Evolutionary conservation across 1,139 yeast species (phyloP).

Genomic region (Ogataea hybrid): DNA sequence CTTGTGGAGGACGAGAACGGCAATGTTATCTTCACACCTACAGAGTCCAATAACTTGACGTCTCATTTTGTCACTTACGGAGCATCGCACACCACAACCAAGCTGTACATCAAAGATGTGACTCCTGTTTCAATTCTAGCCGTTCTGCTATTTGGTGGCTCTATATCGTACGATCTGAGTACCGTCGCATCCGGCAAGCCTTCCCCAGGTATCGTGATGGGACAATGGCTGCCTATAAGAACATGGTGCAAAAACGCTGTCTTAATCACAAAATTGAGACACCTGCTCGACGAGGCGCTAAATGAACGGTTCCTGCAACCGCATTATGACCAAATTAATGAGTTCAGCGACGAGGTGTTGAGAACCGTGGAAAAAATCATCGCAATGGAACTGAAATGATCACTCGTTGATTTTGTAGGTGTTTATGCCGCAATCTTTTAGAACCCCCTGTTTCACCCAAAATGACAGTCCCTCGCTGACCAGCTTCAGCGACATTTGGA

Average conservation of each 20-base stretch:
- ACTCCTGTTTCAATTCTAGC: constrained; percentile 79
- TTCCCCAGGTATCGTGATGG: constrained; percentile 68
- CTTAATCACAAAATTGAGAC: constrained; percentile 65
- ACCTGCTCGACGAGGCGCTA: constrained; percentile 63
- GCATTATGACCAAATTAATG: constrained; percentile 11
- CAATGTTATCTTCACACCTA: constrained; percentile 1
- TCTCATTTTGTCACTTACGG: constrained; percentile 57
- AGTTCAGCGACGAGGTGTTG: constrained; percentile 34
- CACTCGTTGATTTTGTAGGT: constrained; percentile 29
- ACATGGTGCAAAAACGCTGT: constrained; percentile 97
- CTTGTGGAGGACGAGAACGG: constrained; percentile 7
- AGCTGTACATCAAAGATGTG: constrained; percentile 66
- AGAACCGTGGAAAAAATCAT: constrained; percentile 35
- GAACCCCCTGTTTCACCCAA: constrained; percentile 56
- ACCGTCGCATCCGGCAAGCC: constrained; percentile 36
- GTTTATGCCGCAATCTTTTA: constrained; percentile 38
- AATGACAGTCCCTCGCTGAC: constrained; percentile 44
- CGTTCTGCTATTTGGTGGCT: constrained; percentile 76
- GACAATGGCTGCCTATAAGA: constrained; percentile 76
- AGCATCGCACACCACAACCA: constrained; percentile 60
- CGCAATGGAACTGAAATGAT: constrained; percentile 23
- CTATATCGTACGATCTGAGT: constrained; percentile 64
- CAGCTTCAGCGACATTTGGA: constrained; percentile 39
- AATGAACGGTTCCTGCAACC: constrained; percentile 54
- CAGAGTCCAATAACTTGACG: constrained; percentile 32